phyloP scores from a whole-genome alignment of 1,284 basidiomycete species.

The Puccinia coronata region DNA sequence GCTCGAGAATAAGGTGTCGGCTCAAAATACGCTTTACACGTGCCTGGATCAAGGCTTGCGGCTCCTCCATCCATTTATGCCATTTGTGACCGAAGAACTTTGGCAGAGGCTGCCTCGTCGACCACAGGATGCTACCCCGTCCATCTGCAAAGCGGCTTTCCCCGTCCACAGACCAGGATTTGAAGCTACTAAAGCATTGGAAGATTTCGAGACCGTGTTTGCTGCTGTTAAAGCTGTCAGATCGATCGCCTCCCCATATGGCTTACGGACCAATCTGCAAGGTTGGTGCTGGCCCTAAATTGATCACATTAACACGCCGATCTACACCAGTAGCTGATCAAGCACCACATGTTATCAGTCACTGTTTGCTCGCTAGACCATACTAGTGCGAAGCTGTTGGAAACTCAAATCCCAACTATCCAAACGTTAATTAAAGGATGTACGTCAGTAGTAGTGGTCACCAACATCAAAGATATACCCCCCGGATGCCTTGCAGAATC shows the following conservation, averaged over 20 bases:
- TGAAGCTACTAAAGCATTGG: slow-evolving; percentile 73
- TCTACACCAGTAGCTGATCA: slow-evolving; percentile 69
- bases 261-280: slow-evolving; percentile 82
- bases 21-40: slow-evolving; percentile 94
- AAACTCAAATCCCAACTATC: slow-evolving; percentile 74
- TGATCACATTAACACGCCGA: background rate
- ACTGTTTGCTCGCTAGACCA: slow-evolving; percentile 34
- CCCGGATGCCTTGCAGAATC: slow-evolving; percentile 82
- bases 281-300: slow-evolving; percentile 61
- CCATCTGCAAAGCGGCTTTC: slow-evolving; percentile 63
- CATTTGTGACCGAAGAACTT: slow-evolving; percentile 95
- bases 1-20: slow-evolving; percentile 69
- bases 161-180: slow-evolving; percentile 66
- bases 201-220: slow-evolving; percentile 84
- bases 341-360: slow-evolving; percentile 58
- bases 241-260: slow-evolving; percentile 86
- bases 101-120: slow-evolving; percentile 93
- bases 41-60: slow-evolving; percentile 87
- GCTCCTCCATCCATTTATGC: slow-evolving; percentile 97
- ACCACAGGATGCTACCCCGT: slow-evolving; percentile 75
- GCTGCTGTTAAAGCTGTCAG: slow-evolving; percentile 75
- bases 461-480: slow-evolving; percentile 68
- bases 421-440: slow-evolving; percentile 85
- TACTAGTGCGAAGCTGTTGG: slow-evolving; percentile 63
- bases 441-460: slow-evolving; percentile 69